Evolutionary conservation across 2,329 filamentous ascomycete species (phyloP), one percentile per base, ranked within the genome.

Genomic region (Pyricularia sp.): DNA sequence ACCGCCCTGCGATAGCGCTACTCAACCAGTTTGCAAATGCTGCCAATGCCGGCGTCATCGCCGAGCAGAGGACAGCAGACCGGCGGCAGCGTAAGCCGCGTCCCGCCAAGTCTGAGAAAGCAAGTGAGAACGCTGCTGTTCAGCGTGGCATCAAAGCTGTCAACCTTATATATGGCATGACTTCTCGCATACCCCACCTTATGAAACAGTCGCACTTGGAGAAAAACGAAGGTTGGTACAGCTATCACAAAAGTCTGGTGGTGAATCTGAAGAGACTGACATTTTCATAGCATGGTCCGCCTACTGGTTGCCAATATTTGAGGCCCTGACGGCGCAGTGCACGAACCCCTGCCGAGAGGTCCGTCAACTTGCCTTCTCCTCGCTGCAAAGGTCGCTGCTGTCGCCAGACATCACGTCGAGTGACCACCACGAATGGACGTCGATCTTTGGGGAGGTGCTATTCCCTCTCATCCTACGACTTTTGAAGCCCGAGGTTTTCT

Each of bases 281-380:
- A 69, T 55, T 30, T 31, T 28, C 16, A 63, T 35, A 90, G 94
- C 94, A 16, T 99, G 94, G 94, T 92, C 91, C 63, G 91, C 94
- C 9, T 99, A 99, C 75, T 99, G 94, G 94, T 88, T 93, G 16
- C 94, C 93, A 1, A 92, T 99, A 30, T 94, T 99, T 76, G 86
- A 91, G 70, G 90, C 91, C 6, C 79, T 99, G 22, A 94, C 90
- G 3, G 86, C 86, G 4, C 94, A 99, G 76, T 97, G 93, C 76
- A 90, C 91, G 64, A 99, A 97, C 73, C 92, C 93, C 0, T 97
- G 92, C 72, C 89, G 93, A 65, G 93, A 97, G 70, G 91, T 99
- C 66, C 87, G 94, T 3, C 90, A 96, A 71, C 84, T 96, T 71
- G 91, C 94, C 1, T 91, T 97, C 70, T 86, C 88, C 8, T 91